Conservation (phyloP, 192 early-diverging fungal species). For the Podila epigama region DNA sequence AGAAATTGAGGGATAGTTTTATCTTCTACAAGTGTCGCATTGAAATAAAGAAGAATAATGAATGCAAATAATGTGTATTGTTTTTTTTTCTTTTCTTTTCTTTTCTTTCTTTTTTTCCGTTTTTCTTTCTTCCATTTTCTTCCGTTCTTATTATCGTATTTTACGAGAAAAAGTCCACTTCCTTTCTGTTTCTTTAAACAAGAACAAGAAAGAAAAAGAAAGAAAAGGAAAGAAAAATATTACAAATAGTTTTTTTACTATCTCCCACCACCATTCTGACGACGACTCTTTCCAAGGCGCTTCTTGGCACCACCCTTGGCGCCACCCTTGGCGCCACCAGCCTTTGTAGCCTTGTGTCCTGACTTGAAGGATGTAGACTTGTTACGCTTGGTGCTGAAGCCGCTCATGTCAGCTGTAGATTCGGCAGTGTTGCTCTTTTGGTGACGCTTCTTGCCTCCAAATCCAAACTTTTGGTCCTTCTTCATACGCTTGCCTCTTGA, state of each 20-base stretch:
- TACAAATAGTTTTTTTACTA: constrained; percentile 20
- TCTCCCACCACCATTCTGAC: constrained; percentile 37
- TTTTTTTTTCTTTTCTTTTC: not conserved
- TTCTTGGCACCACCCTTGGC: constrained; percentile 24
- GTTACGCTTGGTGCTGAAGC: constrained; percentile 62
- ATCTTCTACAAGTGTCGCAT: too few species aligned
- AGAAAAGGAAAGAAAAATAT: too few species aligned
- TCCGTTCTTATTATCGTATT: not conserved
- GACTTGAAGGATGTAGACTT: constrained; percentile 41
- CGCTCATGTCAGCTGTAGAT: constrained; percentile 73
- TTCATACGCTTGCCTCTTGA: constrained; percentile 30
- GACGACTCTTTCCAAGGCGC: constrained; percentile 51
- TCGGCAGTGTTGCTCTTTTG: constrained; percentile 83
- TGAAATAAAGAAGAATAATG: too few species aligned
- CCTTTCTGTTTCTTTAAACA: too few species aligned
- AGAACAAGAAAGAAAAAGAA: too few species aligned
- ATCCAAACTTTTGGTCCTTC: constrained; percentile 91
- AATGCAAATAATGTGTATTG: too few species aligned
- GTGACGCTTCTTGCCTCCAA: constrained; percentile 87
- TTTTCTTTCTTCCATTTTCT: not conserved
- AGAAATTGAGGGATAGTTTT: too few species aligned
- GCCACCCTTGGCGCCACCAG: constrained; percentile 16
- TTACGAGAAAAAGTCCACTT: too few species aligned
- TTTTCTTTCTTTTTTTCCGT: constrained; percentile 2
- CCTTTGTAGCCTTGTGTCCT: constrained; percentile 26